Base-by-base conservation (phyloP, 2,329 filamentous ascomycete genomes). In the Ophiostoma pallidulum region DNA sequence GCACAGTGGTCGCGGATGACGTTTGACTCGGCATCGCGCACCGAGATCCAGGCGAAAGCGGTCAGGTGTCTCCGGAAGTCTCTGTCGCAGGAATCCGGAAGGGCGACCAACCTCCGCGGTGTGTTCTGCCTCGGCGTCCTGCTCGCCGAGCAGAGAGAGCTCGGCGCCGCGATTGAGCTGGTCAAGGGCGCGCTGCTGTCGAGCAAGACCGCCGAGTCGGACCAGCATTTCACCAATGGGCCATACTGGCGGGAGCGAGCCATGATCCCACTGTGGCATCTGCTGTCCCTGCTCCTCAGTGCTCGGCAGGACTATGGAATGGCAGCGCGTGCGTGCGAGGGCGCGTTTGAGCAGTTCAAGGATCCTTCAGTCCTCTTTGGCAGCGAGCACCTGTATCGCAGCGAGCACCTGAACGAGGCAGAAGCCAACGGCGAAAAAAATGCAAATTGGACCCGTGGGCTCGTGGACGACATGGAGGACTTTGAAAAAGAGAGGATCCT, bases 1-100 rank as follows among this genome's bases (percentile, higher is more conserved):
- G 87, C 90, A 2, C 83, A 91, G 53, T 96, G 88, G 88, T 87
- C 90, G 38, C 78, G 82, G 45, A 74, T 83, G 59, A 95, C 90
- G 0, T 86, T 81, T 50, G 82, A 95, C 54, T 82, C 81, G 20
- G 74, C 81, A 35, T 70, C 74, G 16, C 78, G 92, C 51, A 74
- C 80, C 6, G 78, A 84, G 41, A 78, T 91, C 37, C 89, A 94
- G 58, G 72, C 76, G 32, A 83, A 86, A 59, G 90, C 91, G 2
- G 80, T 92, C 32, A 75, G 80, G 53, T 83, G 80, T 52, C 74
- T 97, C 41, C 80, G 83, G 37, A 85, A 77, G 58, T 84, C 87
- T 8, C 66, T 94, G 16, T 77, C 79, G 1, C 77, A 81, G 4
- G 79, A 83, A 41, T 75, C 79, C 39, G 77, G 79, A 33, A 75